phyloP scores from a whole-genome alignment of 1,139 yeast genomes.

The Pichia sp. region DNA sequence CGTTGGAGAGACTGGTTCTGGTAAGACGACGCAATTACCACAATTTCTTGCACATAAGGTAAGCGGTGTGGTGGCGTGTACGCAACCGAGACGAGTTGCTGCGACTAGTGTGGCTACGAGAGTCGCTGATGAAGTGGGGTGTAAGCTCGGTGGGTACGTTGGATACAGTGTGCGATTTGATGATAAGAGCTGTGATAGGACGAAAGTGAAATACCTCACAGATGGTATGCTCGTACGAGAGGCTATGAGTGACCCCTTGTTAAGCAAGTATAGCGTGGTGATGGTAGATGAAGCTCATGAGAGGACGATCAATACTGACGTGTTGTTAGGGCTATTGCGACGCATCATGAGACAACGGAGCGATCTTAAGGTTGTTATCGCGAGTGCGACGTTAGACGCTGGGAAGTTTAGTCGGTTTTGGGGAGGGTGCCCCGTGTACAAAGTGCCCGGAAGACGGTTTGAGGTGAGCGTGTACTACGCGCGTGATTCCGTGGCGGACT shows the following conservation, averaged over 20 bases:
- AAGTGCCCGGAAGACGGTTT: constrained; percentile 82
- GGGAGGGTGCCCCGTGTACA: constrained; percentile 76
- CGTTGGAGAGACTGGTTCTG: constrained; percentile 97
- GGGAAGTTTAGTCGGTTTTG: constrained; percentile 75
- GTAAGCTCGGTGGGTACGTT: constrained; percentile 65
- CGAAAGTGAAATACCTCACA: constrained; percentile 79
- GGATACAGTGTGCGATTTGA: constrained; percentile 90
- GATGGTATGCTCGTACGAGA: constrained; percentile 93
- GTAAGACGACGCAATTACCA: constrained; percentile 93
- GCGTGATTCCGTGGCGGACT: constrained; percentile 82
- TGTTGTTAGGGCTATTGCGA: constrained; percentile 74
- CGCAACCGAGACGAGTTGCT: constrained; percentile 95
- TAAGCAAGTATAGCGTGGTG: constrained; percentile 64
- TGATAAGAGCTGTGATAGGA: constrained; percentile 55
- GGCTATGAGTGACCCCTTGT: constrained; percentile 66
- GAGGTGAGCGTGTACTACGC: constrained; percentile 89
- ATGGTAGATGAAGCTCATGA: constrained; percentile 99
- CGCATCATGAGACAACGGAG: constrained; percentile 58
- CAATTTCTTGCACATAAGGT: constrained; percentile 85
- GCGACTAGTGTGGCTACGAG: constrained; percentile 91
- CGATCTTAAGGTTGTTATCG: constrained; percentile 67
- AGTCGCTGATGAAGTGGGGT: constrained; percentile 82
- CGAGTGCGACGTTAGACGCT: constrained; percentile 95
- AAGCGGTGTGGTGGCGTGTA: constrained; percentile 55
- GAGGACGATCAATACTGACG: constrained; percentile 86